Conservation (phyloP, 1,284 basidiomycete species). For the Leccinum colubrinum region DNA sequence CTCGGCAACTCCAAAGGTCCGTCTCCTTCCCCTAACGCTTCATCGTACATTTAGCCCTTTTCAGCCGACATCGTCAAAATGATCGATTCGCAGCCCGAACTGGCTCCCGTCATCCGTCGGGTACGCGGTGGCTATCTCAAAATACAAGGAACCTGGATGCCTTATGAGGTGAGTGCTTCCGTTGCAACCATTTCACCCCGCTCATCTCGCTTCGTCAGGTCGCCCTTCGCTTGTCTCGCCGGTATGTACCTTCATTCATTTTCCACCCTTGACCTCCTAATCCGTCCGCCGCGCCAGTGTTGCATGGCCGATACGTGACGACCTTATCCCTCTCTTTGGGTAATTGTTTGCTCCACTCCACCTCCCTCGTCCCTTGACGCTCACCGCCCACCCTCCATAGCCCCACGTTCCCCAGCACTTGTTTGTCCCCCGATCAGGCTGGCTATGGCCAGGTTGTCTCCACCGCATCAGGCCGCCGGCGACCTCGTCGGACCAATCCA, state of each 20-base stretch:
- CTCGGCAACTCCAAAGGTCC: constrained; percentile 83
- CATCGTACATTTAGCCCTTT: constrained; percentile 15
- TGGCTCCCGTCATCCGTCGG: constrained; percentile 74
- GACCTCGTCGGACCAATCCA: constrained; percentile 49
- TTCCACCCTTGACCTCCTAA: constrained; percentile 19
- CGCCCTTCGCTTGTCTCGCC: constrained; percentile 70
- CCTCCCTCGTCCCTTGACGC: constrained; percentile 2
- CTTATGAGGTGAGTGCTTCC: constrained; percentile 62
- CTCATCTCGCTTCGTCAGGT: constrained; percentile 44
- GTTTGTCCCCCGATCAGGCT: constrained; percentile 76
- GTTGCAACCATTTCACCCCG: neutral
- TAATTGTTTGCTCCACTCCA: constrained; percentile 32
- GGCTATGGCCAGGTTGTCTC: constrained; percentile 79
- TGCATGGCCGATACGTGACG: constrained; percentile 85
- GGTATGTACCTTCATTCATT: constrained; percentile 44
- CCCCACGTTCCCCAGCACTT: constrained; percentile 73
- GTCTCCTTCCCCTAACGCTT: constrained; percentile 16
- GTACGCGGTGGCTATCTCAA: constrained; percentile 86
- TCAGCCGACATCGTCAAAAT: constrained; percentile 87
- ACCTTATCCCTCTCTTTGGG: constrained; percentile 82
- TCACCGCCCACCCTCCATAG: constrained; percentile 33
- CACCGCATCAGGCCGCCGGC: constrained; percentile 57
- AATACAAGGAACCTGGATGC: constrained; percentile 90
- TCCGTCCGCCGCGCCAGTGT: constrained; percentile 47
- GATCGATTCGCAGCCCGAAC: constrained; percentile 83